Evolutionary conservation across 2,329 filamentous ascomycete genomes (phyloP).

Genomic region (Exserohilum rostratum): DNA sequence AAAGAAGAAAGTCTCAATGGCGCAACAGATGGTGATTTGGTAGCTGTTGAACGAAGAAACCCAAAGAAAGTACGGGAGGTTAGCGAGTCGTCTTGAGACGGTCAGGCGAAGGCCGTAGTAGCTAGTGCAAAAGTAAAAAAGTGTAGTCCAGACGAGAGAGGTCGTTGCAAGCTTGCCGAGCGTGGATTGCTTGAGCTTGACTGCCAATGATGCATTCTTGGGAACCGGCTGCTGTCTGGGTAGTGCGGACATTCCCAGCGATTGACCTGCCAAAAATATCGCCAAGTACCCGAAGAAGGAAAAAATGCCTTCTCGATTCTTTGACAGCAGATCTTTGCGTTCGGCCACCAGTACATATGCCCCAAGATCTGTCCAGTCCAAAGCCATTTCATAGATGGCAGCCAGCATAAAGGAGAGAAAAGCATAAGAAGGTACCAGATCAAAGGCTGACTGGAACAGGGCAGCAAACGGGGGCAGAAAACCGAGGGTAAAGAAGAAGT

Average conservation of each 20-base stretch:
- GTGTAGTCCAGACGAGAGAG: constrained; percentile 68
- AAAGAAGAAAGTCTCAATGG: constrained; percentile 80
- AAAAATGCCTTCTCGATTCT: constrained; percentile 95
- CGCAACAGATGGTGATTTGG: constrained; percentile 80
- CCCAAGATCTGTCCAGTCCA: constrained; percentile 78
- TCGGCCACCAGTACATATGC: constrained; percentile 82
- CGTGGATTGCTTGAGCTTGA: constrained; percentile 61
- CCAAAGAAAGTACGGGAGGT: constrained; percentile 93
- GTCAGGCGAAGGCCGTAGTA: constrained; percentile 69
- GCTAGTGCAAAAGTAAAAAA: constrained; percentile 73
- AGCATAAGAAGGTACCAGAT: constrained; percentile 76
- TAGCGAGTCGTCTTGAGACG: constrained; percentile 88
- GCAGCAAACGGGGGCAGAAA: constrained; percentile 89
- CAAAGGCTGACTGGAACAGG: constrained; percentile 74
- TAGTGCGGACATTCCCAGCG: constrained; percentile 79
- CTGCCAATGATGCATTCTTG: constrained; percentile 51
- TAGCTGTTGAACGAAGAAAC: constrained; percentile 86
- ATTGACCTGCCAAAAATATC: constrained; percentile 90
- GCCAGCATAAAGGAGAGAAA: constrained; percentile 73
- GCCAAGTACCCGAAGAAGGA: constrained; percentile 93
- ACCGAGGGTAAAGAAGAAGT: constrained; percentile 97
- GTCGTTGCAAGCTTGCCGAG: constrained; percentile 69
- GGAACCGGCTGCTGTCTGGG: constrained; percentile 59
- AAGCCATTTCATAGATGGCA: constrained; percentile 72
- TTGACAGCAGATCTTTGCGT: constrained; percentile 77